Conservation (phyloP, 2,329 filamentous ascomycete genomes). For the Fusarium chaquense region DNA sequence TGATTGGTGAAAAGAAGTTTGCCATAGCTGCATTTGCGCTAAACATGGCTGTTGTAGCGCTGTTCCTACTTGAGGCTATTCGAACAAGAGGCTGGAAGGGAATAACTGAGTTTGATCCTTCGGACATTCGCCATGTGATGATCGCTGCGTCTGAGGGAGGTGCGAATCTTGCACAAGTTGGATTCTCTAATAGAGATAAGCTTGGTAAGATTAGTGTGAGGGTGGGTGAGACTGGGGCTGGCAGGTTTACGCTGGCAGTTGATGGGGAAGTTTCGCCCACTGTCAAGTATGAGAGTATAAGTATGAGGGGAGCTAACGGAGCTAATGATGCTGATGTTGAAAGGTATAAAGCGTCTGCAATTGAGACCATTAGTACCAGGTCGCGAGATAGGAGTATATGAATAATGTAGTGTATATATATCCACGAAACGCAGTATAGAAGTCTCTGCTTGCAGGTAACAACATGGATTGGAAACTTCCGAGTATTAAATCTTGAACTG, state of each 20-base stretch:
- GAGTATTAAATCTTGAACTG: neutral
- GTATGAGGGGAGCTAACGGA: constrained; percentile 1
- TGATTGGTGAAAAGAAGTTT: constrained; percentile 20
- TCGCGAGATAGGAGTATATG: neutral
- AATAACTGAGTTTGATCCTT: constrained; percentile 29
- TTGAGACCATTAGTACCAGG: constrained; percentile 1
- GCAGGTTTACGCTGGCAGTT: constrained; percentile 10
- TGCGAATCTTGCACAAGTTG: neutral
- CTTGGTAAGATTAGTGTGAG: constrained; percentile 11
- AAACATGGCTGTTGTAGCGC: constrained; percentile 3
- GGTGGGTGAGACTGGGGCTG: neutral
- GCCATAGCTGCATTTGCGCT: constrained; percentile 19
- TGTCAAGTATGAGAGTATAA: constrained; percentile 23
- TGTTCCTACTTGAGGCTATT: constrained; percentile 25
- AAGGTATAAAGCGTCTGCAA: neutral
- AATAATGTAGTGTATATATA: neutral
- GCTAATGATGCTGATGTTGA: neutral
- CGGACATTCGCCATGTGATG: constrained; percentile 30
- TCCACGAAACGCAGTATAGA: neutral
- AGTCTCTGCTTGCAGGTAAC: too few species aligned
- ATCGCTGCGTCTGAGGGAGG: constrained; percentile 26
- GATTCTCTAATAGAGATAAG: constrained; percentile 12
- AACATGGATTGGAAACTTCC: neutral
- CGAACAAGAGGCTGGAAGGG: constrained; percentile 36
- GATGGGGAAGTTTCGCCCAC: constrained; percentile 12